These are phyloP conservation scores for Aspergillus ellipticus DNA, from an alignment of 495 filamentous ascomycete species.

Conservation along the genomic window DNA sequence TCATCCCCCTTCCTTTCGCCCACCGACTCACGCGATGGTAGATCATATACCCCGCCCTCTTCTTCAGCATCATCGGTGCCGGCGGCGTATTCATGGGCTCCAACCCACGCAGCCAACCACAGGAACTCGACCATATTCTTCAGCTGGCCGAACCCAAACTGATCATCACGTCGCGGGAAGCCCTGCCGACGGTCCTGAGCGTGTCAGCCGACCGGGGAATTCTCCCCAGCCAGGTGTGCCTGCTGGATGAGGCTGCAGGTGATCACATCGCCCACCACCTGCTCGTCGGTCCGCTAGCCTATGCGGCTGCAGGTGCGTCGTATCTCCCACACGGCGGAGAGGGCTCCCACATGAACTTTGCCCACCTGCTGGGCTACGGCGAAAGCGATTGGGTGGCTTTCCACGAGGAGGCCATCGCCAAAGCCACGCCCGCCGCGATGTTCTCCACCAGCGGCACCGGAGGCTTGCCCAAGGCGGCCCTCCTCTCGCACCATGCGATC, in stretches of 20 bases:
- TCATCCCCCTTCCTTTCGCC: not conserved
- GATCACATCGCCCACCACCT: slow-evolving; percentile 34
- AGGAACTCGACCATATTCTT: slow-evolving; percentile 28
- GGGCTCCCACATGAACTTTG: slow-evolving; percentile 27
- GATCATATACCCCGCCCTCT: slow-evolving; percentile 48
- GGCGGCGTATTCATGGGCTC: slow-evolving; percentile 33
- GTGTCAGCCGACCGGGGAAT: slow-evolving; percentile 44
- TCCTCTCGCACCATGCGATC: slow-evolving; percentile 49
- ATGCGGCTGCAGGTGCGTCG: slow-evolving; percentile 17
- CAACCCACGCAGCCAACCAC: slow-evolving; percentile 27
- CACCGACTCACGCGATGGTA: slow-evolving; percentile 18
- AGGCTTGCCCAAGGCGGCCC: slow-evolving; percentile 56
- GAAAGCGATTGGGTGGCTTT: slow-evolving; percentile 53
- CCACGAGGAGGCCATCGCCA: slow-evolving; percentile 39
- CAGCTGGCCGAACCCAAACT: slow-evolving; percentile 24
- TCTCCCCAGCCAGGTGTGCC: slow-evolving; percentile 44
- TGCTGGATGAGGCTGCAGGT: slow-evolving; percentile 42
- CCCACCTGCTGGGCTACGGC: slow-evolving; percentile 45
- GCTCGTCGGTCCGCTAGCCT: slow-evolving; percentile 20
- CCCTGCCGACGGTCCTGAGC: slow-evolving; percentile 41
- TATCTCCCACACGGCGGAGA: slow-evolving; percentile 19
- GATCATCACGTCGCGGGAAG: slow-evolving; percentile 38
- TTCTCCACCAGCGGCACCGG: slow-evolving; percentile 57
- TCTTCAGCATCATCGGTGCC: slow-evolving; percentile 46
- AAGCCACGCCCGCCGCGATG: slow-evolving; percentile 48